Conservation (phyloP, 371 early-diverging fungal genomes). For the Umbelopsis sp. region DNA sequence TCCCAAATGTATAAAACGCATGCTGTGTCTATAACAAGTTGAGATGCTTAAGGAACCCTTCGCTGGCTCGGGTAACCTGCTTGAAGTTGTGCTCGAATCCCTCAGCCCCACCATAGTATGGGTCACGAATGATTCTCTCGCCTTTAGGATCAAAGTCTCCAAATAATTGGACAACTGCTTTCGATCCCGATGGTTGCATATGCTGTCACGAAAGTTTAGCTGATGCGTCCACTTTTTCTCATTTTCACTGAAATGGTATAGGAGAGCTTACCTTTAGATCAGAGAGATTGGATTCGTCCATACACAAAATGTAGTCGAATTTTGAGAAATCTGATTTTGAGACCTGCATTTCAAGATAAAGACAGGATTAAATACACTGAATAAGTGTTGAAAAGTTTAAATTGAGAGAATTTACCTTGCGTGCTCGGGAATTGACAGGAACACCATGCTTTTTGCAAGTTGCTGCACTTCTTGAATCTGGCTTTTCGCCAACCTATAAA, state of each 20-base stretch:
- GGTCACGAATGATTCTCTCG: constrained; percentile 80
- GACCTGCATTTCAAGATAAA: constrained; percentile 36
- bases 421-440: constrained; percentile 77
- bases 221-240: background rate
- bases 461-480: constrained; percentile 73
- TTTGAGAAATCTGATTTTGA: constrained; percentile 59
- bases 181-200: constrained; percentile 38
- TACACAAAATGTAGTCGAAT: constrained; percentile 89
- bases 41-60: constrained; percentile 43
- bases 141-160: constrained; percentile 86
- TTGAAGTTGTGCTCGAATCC: constrained; percentile 89
- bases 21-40: constrained; percentile 28
- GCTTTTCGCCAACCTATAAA: constrained; percentile 64
- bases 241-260: background rate
- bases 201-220: constrained; percentile 26
- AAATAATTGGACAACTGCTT: constrained; percentile 71
- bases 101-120: constrained; percentile 87
- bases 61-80: constrained; percentile 73
- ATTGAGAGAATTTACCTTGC: constrained; percentile 50
- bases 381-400: background rate
- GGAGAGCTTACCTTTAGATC: constrained; percentile 61
- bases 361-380: background rate
- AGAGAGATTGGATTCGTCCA: constrained; percentile 79
- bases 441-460: constrained; percentile 82
- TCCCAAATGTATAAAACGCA: background rate